Percentiles rank a stretch among this genome's conserved stretches.
Conservation (phyloP, 805 yeast species). For the Schwanniomyces sp. region DNA sequence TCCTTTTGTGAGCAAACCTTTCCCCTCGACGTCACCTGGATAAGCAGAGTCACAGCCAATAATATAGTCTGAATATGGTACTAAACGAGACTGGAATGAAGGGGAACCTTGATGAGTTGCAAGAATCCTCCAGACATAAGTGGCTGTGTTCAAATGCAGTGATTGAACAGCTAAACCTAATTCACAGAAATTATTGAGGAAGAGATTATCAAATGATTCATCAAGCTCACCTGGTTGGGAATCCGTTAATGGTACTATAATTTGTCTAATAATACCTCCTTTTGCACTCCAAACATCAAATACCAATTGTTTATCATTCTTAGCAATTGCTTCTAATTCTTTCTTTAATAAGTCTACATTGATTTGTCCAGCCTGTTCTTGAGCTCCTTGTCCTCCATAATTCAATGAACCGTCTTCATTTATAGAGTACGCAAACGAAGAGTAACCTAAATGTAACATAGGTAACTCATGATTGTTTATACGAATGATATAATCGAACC, state of each 20-base stretch:
- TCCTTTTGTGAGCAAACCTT: slow-evolving; percentile 78
- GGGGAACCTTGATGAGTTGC: slow-evolving; percentile 74
- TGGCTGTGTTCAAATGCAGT: slow-evolving; percentile 71
- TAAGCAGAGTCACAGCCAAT: slow-evolving; percentile 60
- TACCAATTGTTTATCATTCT: slow-evolving; percentile 37
- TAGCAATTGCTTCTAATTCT: slow-evolving; percentile 38
- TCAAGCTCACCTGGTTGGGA: neutral
- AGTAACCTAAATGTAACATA: slow-evolving; percentile 31
- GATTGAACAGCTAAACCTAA: slow-evolving; percentile 75
- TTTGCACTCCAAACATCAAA: slow-evolving; percentile 84
- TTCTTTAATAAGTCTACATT: slow-evolving; percentile 44
- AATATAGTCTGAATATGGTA: slow-evolving; percentile 84
- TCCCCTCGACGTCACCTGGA: slow-evolving; percentile 57
- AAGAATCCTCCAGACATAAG: slow-evolving; percentile 85
- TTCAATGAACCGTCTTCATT: slow-evolving; percentile 42
- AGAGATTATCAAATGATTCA: slow-evolving; percentile 10
- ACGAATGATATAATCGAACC: slow-evolving; percentile 86
- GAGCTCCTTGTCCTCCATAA: slow-evolving; percentile 33
- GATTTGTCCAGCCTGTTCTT: slow-evolving; percentile 33
- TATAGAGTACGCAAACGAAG: slow-evolving; percentile 28
- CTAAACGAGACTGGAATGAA: slow-evolving; percentile 77
- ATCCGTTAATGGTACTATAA: slow-evolving; percentile 21
- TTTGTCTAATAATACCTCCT: slow-evolving; percentile 58
- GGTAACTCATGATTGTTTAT: slow-evolving; percentile 69
- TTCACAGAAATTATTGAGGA: slow-evolving; percentile 40